A percentile compares a stretch with the other conserved stretches of the same genome.
Evolutionary conservation across 2,329 filamentous ascomycete genomes (phyloP).

Genomic region (Diaporthe longicolla): DNA sequence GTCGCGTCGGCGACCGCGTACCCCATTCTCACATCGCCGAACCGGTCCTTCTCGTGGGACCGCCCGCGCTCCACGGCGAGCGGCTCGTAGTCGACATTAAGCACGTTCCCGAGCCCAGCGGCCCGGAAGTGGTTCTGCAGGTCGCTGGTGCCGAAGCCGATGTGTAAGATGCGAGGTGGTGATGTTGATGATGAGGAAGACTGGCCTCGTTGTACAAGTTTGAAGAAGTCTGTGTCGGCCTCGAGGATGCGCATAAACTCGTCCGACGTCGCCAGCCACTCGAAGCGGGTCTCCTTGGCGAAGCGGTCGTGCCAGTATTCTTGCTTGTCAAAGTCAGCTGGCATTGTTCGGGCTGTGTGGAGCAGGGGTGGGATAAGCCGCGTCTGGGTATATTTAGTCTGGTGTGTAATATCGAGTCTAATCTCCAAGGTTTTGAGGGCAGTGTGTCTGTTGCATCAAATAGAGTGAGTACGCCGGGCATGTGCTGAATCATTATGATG

Average conservation of each 20-base stretch:
- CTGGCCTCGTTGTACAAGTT: constrained; percentile 48
- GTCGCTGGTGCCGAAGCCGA: constrained; percentile 66
- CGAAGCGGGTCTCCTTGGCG: constrained; percentile 59
- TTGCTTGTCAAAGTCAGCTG: constrained; percentile 62
- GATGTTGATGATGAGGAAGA: constrained; percentile 39
- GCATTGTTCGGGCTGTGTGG: constrained; percentile 29
- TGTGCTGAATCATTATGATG: background rate
- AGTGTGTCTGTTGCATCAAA: background rate
- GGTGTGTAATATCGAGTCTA: background rate
- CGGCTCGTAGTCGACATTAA: constrained; percentile 66
- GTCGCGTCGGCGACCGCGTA: constrained; percentile 64
- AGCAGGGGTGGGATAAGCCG: no score
- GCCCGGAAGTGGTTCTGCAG: constrained; percentile 62
- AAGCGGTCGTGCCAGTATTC: constrained; percentile 66
- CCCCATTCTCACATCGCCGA: constrained; percentile 60
- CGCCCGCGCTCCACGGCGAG: constrained; percentile 60
- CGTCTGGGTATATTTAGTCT: background rate
- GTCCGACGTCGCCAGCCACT: constrained; percentile 62
- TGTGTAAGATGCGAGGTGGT: constrained; percentile 57
- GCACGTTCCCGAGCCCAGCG: constrained; percentile 58
- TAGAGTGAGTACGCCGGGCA: background rate
- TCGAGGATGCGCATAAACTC: constrained; percentile 58
- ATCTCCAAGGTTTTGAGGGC: background rate
- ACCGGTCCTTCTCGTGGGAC: constrained; percentile 55
- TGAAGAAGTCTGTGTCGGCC: constrained; percentile 45